phyloP scores from a whole-genome alignment of 805 yeast genomes.

The Barnettozyma siamensis region DNA sequence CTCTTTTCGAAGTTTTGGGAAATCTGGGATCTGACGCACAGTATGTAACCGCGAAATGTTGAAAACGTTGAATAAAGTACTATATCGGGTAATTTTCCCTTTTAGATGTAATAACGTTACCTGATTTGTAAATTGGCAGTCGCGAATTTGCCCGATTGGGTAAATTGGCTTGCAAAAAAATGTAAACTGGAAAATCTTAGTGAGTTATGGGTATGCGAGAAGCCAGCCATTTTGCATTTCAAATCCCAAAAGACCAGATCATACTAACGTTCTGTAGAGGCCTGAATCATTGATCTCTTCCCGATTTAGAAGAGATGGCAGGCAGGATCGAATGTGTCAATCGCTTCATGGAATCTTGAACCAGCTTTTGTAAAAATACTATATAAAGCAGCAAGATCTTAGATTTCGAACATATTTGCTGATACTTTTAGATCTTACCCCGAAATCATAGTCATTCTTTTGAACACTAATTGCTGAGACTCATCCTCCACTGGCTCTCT shows the following conservation, averaged over 20 bases:
- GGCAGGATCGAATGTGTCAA: conserved; percentile 3
- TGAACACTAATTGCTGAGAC: background rate
- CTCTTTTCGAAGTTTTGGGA: no score
- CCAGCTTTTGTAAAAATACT: background rate
- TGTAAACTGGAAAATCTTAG: background rate
- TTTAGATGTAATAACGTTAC: background rate
- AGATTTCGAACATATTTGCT: background rate
- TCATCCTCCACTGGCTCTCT: background rate
- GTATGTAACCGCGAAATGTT: background rate
- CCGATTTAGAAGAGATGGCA: conserved; percentile 2
- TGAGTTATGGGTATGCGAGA: no score
- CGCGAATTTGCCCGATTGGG: background rate
- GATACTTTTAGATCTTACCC: background rate
- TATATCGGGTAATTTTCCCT: background rate
- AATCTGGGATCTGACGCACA: no score
- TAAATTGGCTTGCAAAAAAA: conserved; percentile 2
- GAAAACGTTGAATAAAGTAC: background rate
- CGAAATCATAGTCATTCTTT: background rate
- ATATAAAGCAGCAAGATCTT: background rate
- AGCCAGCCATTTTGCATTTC: background rate
- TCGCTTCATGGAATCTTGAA: background rate
- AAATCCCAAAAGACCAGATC: no score
- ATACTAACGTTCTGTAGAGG: background rate
- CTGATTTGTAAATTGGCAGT: background rate
- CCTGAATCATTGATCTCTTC: background rate